phyloP scores from a whole-genome alignment of 495 filamentous ascomycete species.

The Hypoxylon intermedium region DNA sequence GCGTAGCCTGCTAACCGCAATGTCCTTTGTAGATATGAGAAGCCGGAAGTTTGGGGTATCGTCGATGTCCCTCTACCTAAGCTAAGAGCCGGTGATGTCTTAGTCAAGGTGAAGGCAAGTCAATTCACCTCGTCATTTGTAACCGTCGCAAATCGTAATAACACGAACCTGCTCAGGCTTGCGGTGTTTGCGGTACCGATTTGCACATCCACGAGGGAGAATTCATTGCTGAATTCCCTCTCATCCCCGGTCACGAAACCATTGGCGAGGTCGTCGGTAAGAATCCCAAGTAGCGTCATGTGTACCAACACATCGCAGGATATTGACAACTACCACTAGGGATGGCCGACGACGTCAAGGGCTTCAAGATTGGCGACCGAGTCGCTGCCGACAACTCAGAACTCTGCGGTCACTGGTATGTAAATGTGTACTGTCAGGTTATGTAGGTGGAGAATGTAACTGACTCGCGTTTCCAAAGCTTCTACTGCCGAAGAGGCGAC shows the following conservation, averaged over 20 bases:
- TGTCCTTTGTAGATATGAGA: slow-evolving; percentile 60
- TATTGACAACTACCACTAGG: slow-evolving; percentile 17
- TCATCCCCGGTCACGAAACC: slow-evolving; percentile 61
- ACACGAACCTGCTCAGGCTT: slow-evolving; percentile 50
- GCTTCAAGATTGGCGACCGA: slow-evolving; percentile 69
- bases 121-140: not conserved
- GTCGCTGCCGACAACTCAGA: slow-evolving; percentile 68
- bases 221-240: slow-evolving; percentile 49
- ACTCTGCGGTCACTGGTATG: slow-evolving; percentile 68
- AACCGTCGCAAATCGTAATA: slow-evolving; percentile 10
- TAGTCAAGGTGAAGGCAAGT: slow-evolving; percentile 64
- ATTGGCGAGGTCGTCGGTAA: slow-evolving; percentile 60
- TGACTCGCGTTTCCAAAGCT: slow-evolving; percentile 42
- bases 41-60: slow-evolving; percentile 64
- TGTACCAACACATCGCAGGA: not conserved
- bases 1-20: slow-evolving; percentile 17
- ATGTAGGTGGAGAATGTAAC: not conserved
- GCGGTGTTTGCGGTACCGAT: slow-evolving; percentile 72
- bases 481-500: slow-evolving; percentile 75
- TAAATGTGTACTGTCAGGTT: not conserved
- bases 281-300: not conserved
- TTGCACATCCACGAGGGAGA: slow-evolving; percentile 67
- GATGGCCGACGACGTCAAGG: slow-evolving; percentile 59
- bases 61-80: slow-evolving; percentile 67
- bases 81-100: slow-evolving; percentile 65